Evolutionary conservation across 257 asterid genomes (phyloP).

Genomic region (Penstemon barbatus): DNA sequence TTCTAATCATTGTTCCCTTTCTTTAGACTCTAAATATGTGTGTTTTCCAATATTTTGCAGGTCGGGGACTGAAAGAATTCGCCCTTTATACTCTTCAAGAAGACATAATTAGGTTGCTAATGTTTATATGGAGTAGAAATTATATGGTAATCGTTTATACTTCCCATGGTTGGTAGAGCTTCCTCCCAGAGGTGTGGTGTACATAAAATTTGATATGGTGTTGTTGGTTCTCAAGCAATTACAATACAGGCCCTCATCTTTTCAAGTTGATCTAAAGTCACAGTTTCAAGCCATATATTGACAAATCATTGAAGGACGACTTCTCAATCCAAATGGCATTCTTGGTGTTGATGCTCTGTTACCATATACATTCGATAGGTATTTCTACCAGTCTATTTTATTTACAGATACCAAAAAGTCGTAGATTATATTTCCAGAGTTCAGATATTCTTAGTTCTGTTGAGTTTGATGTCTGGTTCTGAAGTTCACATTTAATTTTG

Average conservation of each 20-base stretch:
- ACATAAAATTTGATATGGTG: conserved; percentile 20
- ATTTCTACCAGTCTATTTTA: conserved; percentile 7
- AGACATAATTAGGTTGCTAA: conserved; percentile 35
- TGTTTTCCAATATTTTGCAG: conserved; percentile 33
- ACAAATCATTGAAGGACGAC: conserved; percentile 1
- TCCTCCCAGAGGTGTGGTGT: conserved; percentile 32
- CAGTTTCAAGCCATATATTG: conserved; percentile 6
- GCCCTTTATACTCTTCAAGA: conserved; percentile 29
- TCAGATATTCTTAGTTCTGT: not conserved
- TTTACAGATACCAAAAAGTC: not conserved
- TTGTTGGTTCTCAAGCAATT: conserved; percentile 30
- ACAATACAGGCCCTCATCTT: conserved; percentile 5
- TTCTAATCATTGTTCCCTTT: not conserved
- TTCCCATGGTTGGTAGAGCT: conserved; percentile 26
- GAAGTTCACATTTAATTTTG: not conserved
- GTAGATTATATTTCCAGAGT: too few species aligned
- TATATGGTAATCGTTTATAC: conserved; percentile 25
- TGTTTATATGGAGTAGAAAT: conserved; percentile 21
- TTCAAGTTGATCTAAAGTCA: conserved; percentile 5
- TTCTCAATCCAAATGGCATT: conserved; percentile 20
- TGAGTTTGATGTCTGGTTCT: not conserved
- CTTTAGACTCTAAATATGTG: conserved; percentile 6
- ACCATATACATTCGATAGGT: conserved; percentile 36
- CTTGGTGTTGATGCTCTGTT: conserved; percentile 15
- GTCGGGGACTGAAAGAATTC: conserved; percentile 30